Conservation (phyloP, 139 green algal species). For the Picochlorum sp. region DNA sequence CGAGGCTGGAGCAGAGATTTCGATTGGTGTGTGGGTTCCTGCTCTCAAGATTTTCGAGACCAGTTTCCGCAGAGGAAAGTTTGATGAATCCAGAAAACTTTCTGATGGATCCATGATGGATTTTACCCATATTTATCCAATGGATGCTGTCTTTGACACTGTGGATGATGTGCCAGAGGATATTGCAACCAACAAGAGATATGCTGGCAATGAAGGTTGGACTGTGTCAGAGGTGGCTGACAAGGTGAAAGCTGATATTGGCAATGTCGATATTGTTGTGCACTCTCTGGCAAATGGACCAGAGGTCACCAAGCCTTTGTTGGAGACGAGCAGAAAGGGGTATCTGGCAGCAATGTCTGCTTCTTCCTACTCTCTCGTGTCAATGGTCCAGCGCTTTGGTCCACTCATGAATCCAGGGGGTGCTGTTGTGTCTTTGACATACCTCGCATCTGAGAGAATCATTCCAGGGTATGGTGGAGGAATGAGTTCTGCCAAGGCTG, state of each 20-base stretch:
- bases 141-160: constrained; percentile 98
- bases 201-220: constrained; percentile 63
- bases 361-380: constrained; percentile 92
- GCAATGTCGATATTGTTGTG: constrained; percentile 93
- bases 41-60: constrained; percentile 96
- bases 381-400: constrained; percentile 69
- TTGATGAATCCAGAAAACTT: constrained; percentile 87
- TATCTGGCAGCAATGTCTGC: constrained; percentile 96
- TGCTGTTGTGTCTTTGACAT: constrained; percentile 88
- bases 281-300: constrained; percentile 98
- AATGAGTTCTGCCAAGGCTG: constrained; percentile 94
- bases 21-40: constrained; percentile 96
- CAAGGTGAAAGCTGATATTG: constrained; percentile 70
- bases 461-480: constrained; percentile 97
- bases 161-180: constrained; percentile 92
- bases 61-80: constrained; percentile 82
- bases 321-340: constrained; percentile 88
- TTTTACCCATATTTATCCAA: constrained; percentile 90
- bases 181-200: constrained; percentile 90
- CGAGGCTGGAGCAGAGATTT: constrained; percentile 91
- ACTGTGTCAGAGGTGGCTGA: constrained; percentile 85
- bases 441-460: constrained; percentile 82
- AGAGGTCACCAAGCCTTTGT: constrained; percentile 91
- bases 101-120: constrained; percentile 87
- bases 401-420: constrained; percentile 68